Evolutionary conservation across 768 basidiomycete species (phyloP).

Genomic region (Megacollybia marginata): DNA sequence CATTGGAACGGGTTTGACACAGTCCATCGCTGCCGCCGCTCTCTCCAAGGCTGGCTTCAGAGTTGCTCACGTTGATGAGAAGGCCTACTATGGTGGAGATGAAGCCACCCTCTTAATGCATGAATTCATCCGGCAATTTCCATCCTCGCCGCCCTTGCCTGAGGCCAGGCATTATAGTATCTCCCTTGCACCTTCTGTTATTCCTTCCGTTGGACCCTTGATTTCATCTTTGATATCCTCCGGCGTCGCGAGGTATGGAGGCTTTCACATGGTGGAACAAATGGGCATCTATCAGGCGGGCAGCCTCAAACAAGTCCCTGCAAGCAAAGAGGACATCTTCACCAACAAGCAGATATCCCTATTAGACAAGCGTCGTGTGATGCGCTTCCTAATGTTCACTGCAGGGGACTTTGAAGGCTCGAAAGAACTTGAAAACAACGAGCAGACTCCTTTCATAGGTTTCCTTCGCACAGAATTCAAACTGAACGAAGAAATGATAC

Average conservation of each 20-base stretch:
- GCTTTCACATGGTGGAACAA: conserved; percentile 75
- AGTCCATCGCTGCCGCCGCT: conserved; percentile 83
- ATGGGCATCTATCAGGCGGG: conserved; percentile 51
- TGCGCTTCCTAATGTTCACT: conserved; percentile 86
- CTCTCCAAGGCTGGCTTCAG: conserved; percentile 84
- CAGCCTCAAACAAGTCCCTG: conserved; percentile 62
- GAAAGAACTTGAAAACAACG: conserved; percentile 46
- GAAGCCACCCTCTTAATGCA: conserved; percentile 78
- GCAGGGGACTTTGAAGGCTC: conserved; percentile 64
- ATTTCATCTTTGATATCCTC: conserved; percentile 75
- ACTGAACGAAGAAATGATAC: conserved; percentile 47
- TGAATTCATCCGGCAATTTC: conserved; percentile 73
- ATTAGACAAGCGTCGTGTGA: conserved; percentile 81
- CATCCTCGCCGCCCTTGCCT: conserved; percentile 36
- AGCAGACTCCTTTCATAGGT: conserved; percentile 46
- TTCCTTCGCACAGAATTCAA: conserved; percentile 63
- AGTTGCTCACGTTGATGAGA: conserved; percentile 82
- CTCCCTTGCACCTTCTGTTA: conserved; percentile 76
- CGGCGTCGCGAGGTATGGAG: conserved; percentile 87
- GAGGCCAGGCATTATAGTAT: conserved; percentile 60
- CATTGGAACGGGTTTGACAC: conserved; percentile 73
- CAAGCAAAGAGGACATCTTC: conserved; percentile 91
- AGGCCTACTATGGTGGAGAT: conserved; percentile 78
- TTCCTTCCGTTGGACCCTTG: conserved; percentile 71
- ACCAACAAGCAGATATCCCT: conserved; percentile 71